Base-by-base conservation (phyloP, 2,329 filamentous ascomycete genomes). In the Phyllosticta paracitricarpa region DNA sequence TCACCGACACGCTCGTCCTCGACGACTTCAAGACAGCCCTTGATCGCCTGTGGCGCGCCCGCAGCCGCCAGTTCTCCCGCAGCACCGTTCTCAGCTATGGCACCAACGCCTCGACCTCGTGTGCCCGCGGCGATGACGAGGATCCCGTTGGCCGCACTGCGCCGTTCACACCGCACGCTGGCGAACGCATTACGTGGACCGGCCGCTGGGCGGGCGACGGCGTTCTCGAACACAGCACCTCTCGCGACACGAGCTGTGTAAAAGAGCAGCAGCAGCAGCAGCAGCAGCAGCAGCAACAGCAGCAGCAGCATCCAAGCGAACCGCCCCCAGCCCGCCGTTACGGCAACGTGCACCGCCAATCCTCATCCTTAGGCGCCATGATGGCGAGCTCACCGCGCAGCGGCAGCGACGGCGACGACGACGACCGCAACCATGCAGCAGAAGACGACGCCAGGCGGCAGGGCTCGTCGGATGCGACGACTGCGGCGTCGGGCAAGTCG, bases 1-100 rank as follows among this genome's bases (percentile, higher is more conserved):
- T 87, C 55, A 86, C 84, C 22, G 85, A 88, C 67, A 84, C 81
- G 0, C 83, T 88, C 58, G 80, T 88, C 58, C 79, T 88, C 10
- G 85, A 88, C 67, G 85, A 88, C 66, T 88, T 88, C 78, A 87
- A 87, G 67, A 85, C 84, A 2, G 78, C 78, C 0, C 69, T 81
- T 25, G 78, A 80, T 62, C 72, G 76, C 4, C 66, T 81, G 7
- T 54, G 56, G 25, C 56, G 57, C 26, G 51, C 51, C 4, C 56
- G 55, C 26, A 61, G 19, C 17, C 40, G 59, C 25, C 54, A 57
- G 51, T 51, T 61, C 6, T n/a, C 14, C 17, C 40, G 40, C 17
- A 57, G 59, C 54, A 53, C 24, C 4, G 26, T n/a, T 10, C 40
- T 48, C 40, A 48, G 40, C 7, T n/a, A 3, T 7, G n/a, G 40